Conservation (phyloP, 768 basidiomycete genomes). For the Pleurotus pulmonarius region DNA sequence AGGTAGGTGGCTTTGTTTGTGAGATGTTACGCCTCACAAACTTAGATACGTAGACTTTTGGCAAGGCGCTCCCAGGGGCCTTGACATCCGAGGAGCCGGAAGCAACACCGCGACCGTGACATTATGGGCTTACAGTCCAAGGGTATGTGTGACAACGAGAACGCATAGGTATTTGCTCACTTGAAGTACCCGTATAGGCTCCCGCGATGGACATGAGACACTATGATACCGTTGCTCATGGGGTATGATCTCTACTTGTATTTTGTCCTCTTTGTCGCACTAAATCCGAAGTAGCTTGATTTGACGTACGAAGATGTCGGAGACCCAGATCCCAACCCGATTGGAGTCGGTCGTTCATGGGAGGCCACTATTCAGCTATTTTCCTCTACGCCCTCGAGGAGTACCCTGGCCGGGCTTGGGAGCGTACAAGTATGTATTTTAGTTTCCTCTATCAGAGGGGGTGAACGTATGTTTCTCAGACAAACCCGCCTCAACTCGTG, state of each 20-base stretch:
- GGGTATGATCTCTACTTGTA: conserved; percentile 16
- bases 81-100: conserved; percentile 31
- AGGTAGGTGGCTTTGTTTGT: conserved; percentile 16
- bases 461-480: conserved; percentile 14
- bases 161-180: neutral
- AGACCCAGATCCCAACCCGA: conserved; percentile 31
- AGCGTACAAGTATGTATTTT: conserved; percentile 20
- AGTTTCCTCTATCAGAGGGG: no score
- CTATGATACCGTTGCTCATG: conserved; percentile 34
- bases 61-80: conserved; percentile 30
- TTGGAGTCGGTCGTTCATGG: conserved; percentile 33
- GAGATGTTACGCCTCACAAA: neutral
- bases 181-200: conserved; percentile 15
- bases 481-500: conserved; percentile 27
- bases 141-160: conserved; percentile 13
- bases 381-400: conserved; percentile 26
- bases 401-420: conserved; percentile 24
- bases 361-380: conserved; percentile 31
- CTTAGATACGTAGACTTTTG: conserved; percentile 27
- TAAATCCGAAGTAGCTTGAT: conserved; percentile 31
- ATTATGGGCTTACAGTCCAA: conserved; percentile 35
- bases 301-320: conserved; percentile 37
- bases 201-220: conserved; percentile 33
- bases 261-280: conserved; percentile 11
- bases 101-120: conserved; percentile 24